Percentiles rank a stretch among this genome's conserved stretches.
These are phyloP conservation scores for Metarhizium anisopliae DNA, from an alignment of 2,329 filamentous ascomycete species.

Conservation along the genomic window DNA sequence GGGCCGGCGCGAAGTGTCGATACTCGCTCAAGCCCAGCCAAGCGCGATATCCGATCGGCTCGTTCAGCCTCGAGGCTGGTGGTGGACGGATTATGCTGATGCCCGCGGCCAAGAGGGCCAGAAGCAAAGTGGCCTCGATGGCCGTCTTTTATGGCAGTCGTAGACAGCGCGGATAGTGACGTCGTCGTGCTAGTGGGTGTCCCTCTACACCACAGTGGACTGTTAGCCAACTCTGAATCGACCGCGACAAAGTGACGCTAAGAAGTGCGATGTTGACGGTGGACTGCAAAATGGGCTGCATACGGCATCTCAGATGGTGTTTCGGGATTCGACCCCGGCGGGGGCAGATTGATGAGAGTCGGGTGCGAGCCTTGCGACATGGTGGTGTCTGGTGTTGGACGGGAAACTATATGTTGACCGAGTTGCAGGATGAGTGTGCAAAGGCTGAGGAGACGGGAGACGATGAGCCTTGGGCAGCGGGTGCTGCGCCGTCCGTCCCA, in stretches of 20 bases:
- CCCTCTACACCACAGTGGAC: slow-evolving; percentile 32
- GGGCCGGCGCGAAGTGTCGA: slow-evolving; percentile 58
- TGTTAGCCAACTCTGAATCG: slow-evolving; percentile 1
- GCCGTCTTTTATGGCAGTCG: slow-evolving; percentile 92
- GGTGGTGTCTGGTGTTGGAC: neutral
- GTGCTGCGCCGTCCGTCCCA: neutral
- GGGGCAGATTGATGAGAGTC: slow-evolving; percentile 76
- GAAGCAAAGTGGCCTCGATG: slow-evolving; percentile 70
- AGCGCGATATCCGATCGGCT: slow-evolving; percentile 87
- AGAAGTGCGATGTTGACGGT: neutral
- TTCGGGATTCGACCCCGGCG: slow-evolving; percentile 70
- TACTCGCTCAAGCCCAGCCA: slow-evolving; percentile 84
- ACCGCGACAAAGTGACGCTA: slow-evolving; percentile 11
- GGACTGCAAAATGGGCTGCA: slow-evolving; percentile 21
- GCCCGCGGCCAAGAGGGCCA: slow-evolving; percentile 41
- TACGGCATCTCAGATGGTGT: slow-evolving; percentile 89
- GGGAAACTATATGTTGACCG: neutral
- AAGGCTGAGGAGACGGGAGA: too few relatives aligned
- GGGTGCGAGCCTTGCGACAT: slow-evolving; percentile 40
- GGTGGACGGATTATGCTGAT: slow-evolving; percentile 50
- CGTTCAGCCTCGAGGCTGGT: slow-evolving; percentile 83
- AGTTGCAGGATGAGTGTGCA: too few relatives aligned
- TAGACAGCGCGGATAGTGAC: slow-evolving; percentile 83
- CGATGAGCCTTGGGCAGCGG: neutral
- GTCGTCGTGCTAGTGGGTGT: slow-evolving; percentile 91